Evolutionary conservation across 768 basidiomycete genomes (phyloP), one percentile per base, ranked within the genome.

Genomic region (Termitomyces heimii): DNA sequence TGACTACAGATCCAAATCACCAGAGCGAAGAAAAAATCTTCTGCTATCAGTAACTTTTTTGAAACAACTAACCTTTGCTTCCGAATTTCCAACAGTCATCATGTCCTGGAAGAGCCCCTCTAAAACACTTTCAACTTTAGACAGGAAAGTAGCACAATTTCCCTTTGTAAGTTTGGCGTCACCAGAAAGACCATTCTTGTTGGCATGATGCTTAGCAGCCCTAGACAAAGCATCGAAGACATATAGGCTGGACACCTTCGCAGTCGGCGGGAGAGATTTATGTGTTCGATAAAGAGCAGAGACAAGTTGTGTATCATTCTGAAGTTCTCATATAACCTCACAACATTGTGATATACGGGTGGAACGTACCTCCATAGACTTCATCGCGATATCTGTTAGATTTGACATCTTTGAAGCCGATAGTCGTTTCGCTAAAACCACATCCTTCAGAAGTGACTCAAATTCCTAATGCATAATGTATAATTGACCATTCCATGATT

Each of bases 211-310:
- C 58, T 85, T 80, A 20, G 93, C 92, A 18, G 88, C 94, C 57
- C 96, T 86, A 43, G 92, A 83, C 59, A 99, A 79, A 20, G 95
- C 91, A 73, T 99, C 95, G 68, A 99, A 92, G 40, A 88, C 85
- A 72, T 98, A 99, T 50, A 99, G 78, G 73, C 93, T 94, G 39
- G 83, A 85, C 58, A 95, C 82, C 69, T 98, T 96, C 60, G 80
- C 77, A 12, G 79, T 64, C 16, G 82, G 71, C 4, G 84, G 73
- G 35, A 96, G 77, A 9, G 85, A 81, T 71, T 89, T 92, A 75
- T 98, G 95, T 10, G 87, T 89, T 56, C 91, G 88, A 71, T 92
- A 97, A 35, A 98, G 81, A 53, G 85, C 81, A 29, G 94, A 91
- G 52, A 98, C 89, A 50, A 98, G 78, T 65, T 92, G 83, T 3